Conservation (phyloP, 306 rosid genomes). For the Pterocarpus santalinus region DNA sequence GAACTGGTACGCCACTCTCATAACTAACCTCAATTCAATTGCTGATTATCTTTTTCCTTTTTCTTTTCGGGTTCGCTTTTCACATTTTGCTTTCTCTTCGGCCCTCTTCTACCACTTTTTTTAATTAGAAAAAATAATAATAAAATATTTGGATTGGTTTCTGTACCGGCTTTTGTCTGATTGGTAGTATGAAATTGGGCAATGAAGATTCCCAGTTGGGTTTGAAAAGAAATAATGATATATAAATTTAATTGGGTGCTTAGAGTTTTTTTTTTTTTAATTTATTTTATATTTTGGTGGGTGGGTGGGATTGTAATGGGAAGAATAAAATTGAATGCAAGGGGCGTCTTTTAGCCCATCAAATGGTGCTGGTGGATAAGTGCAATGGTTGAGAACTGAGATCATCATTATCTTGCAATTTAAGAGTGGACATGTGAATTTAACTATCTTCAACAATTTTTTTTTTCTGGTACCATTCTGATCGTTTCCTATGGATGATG, state of each 20-base stretch:
- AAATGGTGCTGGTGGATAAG: neutral
- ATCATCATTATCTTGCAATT: neutral
- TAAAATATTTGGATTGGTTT: neutral
- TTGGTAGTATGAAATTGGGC: neutral
- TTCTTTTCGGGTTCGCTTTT: too few species aligned
- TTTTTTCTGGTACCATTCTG: neutral
- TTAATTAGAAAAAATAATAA: too few species aligned
- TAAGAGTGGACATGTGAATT: neutral
- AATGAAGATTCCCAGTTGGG: neutral
- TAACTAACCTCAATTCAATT: too few species aligned
- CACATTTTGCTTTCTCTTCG: too few species aligned
- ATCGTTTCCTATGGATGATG: neutral
- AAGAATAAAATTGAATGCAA: neutral
- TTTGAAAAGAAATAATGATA: neutral
- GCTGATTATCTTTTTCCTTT: too few species aligned
- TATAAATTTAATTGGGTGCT: neutral
- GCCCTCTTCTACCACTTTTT: neutral
- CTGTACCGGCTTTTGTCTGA: neutral
- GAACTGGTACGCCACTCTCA: constrained; percentile 17
- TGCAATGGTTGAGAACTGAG: neutral
- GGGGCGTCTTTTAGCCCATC: neutral
- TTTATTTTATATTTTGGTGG: too few species aligned
- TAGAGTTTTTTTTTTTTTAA: too few species aligned
- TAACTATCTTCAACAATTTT: neutral
- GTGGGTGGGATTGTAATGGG: neutral